phyloP scores from a whole-genome alignment of 2,329 filamentous ascomycete species.

The Cladosporium sp. region DNA sequence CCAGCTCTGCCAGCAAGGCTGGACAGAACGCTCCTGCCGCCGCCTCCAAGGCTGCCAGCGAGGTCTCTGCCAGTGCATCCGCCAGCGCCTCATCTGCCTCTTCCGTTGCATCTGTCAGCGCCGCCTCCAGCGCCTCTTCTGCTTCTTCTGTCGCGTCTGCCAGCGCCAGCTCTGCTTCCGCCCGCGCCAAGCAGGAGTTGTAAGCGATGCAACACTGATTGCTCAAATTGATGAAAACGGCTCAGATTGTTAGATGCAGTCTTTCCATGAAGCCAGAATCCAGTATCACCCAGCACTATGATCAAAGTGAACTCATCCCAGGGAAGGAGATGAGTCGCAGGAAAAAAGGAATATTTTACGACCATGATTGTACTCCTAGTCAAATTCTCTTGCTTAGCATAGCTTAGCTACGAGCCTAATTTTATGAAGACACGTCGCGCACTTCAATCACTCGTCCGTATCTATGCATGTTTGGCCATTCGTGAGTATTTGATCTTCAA shows the following conservation, averaged over 20 bases:
- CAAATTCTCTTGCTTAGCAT: constrained; percentile 4
- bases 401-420: constrained; percentile 16
- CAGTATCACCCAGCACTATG: not conserved
- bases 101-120: constrained; percentile 30
- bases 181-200: constrained; percentile 48
- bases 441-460: not conserved
- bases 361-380: constrained; percentile 15
- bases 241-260: not conserved
- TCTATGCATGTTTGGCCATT: too few relatives aligned
- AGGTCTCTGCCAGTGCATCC: constrained; percentile 36
- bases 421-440: constrained; percentile 8
- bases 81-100: constrained; percentile 30
- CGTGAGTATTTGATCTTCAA: not conserved
- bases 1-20: constrained; percentile 21
- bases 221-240: not conserved
- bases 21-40: constrained; percentile 26
- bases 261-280: not conserved
- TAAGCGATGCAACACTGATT: constrained; percentile 32
- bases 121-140: constrained; percentile 35
- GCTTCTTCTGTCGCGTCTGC: constrained; percentile 36
- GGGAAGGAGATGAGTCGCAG: not conserved
- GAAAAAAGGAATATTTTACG: constrained; percentile 1
- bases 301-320: not conserved
- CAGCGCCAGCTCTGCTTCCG: constrained; percentile 32
- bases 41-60: constrained; percentile 36